Conservation (phyloP, 345 rosid genomes). For the Microcos paniculata region DNA sequence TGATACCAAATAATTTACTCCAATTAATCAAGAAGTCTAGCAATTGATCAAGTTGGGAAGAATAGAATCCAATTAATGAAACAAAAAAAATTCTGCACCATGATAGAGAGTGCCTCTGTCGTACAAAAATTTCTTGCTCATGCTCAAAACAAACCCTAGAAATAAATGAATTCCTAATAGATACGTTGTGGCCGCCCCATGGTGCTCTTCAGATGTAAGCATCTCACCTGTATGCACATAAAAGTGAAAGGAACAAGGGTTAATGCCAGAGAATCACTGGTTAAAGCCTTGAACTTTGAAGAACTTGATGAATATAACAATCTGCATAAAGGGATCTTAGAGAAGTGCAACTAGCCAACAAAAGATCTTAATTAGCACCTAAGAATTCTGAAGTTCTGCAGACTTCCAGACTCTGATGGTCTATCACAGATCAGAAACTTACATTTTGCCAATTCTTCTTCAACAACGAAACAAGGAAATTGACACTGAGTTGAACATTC, state of each 20-base stretch:
- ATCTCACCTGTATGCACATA: conserved; percentile 45
- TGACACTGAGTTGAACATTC: conserved; percentile 66
- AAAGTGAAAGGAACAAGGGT: background rate
- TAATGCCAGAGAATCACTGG: background rate
- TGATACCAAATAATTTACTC: background rate
- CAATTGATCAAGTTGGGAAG: background rate
- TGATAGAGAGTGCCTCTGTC: background rate
- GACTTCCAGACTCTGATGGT: background rate
- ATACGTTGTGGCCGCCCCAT: conserved; percentile 64
- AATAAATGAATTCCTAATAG: conserved; percentile 17
- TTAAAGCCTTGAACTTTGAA: background rate
- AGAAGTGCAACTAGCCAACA: background rate
- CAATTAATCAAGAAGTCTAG: background rate
- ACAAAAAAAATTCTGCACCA: background rate
- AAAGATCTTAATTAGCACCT: background rate
- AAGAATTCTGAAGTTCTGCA: background rate
- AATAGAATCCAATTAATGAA: background rate
- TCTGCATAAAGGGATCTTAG: background rate
- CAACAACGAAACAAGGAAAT: conserved; percentile 68
- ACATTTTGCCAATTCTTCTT: conserved; percentile 77
- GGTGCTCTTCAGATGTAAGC: conserved; percentile 62
- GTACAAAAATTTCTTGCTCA: background rate
- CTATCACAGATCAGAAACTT: conserved; percentile 11
- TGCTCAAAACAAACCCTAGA: background rate
- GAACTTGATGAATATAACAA: background rate